phyloP scores from a whole-genome alignment of 139 green algal species.

The Pleodorina starrii region DNA sequence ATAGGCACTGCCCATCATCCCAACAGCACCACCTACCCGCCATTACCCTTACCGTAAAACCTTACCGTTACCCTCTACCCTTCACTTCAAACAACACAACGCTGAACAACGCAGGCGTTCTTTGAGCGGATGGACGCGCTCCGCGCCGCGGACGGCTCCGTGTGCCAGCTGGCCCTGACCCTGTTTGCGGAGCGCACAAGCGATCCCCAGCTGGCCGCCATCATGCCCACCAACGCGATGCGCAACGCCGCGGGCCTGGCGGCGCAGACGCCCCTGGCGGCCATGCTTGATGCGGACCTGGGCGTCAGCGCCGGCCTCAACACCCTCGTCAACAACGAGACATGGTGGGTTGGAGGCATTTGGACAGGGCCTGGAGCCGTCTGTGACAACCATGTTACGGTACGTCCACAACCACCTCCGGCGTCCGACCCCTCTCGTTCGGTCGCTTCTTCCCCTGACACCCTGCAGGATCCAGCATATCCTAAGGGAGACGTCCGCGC shows the following conservation, averaged over 20 bases:
- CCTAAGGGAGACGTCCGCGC: not conserved
- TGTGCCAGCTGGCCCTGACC: slow-evolving; percentile 13
- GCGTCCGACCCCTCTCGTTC: no score
- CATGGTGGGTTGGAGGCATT: slow-evolving; percentile 11
- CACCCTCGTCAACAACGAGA: not conserved
- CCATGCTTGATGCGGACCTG: slow-evolving; percentile 39
- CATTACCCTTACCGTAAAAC: no score
- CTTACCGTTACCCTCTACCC: no score
- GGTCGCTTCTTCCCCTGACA: no score
- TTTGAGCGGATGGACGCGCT: slow-evolving; percentile 5
- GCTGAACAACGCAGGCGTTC: no score
- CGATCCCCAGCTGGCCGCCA: not conserved
- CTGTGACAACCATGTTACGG: no score
- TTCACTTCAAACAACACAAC: no score
- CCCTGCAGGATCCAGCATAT: not conserved
- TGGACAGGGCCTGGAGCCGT: no score
- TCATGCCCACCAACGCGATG: slow-evolving; percentile 44
- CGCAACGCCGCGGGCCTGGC: slow-evolving; percentile 24
- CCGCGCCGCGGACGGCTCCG: not conserved
- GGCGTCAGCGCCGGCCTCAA: not conserved
- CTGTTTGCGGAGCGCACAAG: slow-evolving; percentile 6
- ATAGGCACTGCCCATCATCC: no score
- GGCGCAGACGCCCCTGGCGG: not conserved
- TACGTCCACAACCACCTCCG: no score
- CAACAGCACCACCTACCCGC: no score